Evolutionary conservation across 768 basidiomycete species (phyloP), one percentile per base, ranked within the genome.

Genomic region (Daedaleopsis nitida): DNA sequence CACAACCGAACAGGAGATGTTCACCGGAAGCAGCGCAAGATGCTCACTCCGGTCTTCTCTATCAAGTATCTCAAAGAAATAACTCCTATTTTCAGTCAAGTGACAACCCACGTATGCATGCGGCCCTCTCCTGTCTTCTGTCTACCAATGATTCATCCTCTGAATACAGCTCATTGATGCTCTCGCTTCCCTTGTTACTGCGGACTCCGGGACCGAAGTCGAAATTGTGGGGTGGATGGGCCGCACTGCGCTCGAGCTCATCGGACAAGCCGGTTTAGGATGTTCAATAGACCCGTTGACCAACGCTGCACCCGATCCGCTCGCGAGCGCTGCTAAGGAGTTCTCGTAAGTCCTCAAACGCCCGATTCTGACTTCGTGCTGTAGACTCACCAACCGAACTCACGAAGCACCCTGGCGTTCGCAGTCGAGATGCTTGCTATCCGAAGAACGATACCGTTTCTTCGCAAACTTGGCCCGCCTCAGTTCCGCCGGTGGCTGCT

Each of bases 251-350:
- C 63, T 72, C 38, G 70, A 72, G 43, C 57, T 69, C 1, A 66
- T 70, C 27, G 70, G 69, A 7, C 70, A 72, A 59, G 60, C 64
- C 35, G 71, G 65, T 3, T 49, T 72, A 5, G 71, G 71, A 7
- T 65, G 68, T 57, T 70, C 68, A 5, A 68, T 70, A 57, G 71
- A 72, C 37, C 66, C 68, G 2, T 61, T 72, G 8, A 56, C 56
- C 1, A 60, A 59, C 21, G 64, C 66, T 23, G 57, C 47, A 1
- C 32, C 59, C 5, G 60, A 69, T 24, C 59, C 63, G 9, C 72
- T 70, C 43, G 68, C 65, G 4, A 60, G 60, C 7, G 73, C 72
- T 0, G 47, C 72, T 14, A 69, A 72, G 57, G 52, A 42, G 5
- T 62, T 69, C 19, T 44, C 37, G 66, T 67, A 2, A 32, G 70